Percentiles rank a stretch among this genome's conserved stretches.
Evolutionary conservation across 1,139 yeast genomes (phyloP).

Genomic region (Saccharomyces hybrid): DNA sequence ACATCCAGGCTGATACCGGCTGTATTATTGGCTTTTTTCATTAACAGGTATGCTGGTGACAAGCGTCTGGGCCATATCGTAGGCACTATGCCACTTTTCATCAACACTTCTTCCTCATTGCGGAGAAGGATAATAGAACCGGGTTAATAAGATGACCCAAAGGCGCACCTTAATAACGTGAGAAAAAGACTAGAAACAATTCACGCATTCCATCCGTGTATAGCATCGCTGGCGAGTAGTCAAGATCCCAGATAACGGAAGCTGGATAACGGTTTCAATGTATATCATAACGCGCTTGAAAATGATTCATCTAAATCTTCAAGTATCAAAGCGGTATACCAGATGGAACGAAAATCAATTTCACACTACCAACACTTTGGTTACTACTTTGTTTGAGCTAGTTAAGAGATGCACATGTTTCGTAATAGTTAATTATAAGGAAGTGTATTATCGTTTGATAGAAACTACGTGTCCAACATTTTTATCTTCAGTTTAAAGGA

Average conservation of each 20-base stretch:
- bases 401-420: neutral
- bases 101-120: neutral
- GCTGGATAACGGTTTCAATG: neutral
- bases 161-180: neutral
- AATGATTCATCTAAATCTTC: neutral
- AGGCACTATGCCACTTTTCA: neutral
- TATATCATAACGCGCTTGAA: neutral
- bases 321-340: neutral
- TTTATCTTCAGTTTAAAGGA: neutral
- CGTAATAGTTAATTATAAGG: neutral
- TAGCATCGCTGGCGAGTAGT: neutral
- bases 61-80: neutral
- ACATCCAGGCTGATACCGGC: neutral
- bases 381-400: neutral
- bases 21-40: neutral
- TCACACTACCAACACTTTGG: neutral
- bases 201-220: neutral
- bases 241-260: neutral
- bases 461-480: neutral
- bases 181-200: neutral
- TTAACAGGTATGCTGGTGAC: neutral
- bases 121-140: neutral
- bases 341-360: neutral
- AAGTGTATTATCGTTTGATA: neutral
- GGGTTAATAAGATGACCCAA: neutral